Conservation (phyloP, 2,329 filamentous ascomycete species). For the Cercospora sp. region DNA sequence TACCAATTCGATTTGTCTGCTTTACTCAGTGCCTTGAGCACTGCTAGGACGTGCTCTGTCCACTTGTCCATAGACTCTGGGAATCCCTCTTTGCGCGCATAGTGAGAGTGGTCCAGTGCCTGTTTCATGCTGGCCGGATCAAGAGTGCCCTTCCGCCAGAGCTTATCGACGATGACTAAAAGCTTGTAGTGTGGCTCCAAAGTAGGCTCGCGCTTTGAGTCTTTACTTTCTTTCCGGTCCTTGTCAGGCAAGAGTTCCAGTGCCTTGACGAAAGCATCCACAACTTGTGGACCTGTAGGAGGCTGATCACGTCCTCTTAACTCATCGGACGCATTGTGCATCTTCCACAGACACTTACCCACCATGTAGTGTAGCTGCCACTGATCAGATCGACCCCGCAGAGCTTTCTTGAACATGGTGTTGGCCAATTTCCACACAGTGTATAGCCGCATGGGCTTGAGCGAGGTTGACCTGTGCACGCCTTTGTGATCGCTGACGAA, state of each 20-base stretch:
- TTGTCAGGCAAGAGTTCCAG: conserved; percentile 58
- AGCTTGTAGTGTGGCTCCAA: conserved; percentile 94
- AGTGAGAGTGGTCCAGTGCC: conserved; percentile 55
- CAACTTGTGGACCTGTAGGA: conserved; percentile 48
- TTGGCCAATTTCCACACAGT: conserved; percentile 66
- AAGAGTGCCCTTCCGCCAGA: conserved; percentile 58
- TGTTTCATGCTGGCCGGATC: conserved; percentile 50
- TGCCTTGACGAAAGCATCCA: conserved; percentile 59
- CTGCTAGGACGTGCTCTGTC: conserved; percentile 63
- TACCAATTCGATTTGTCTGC: conserved; percentile 96
- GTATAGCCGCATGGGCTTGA: conserved; percentile 59
- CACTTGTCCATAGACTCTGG: conserved; percentile 54
- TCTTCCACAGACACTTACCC: conserved; percentile 72
- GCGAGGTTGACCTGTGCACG: conserved; percentile 59
- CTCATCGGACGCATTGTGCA: conserved; percentile 52
- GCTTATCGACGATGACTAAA: conserved; percentile 76
- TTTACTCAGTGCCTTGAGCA: conserved; percentile 58
- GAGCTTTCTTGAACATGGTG: conserved; percentile 60
- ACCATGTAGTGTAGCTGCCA: conserved; percentile 71
- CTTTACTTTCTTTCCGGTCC: conserved; percentile 52
- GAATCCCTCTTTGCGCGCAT: conserved; percentile 53
- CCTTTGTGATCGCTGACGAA: conserved; percentile 51
- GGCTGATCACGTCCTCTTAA: conserved; percentile 26
- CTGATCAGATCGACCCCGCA: conserved; percentile 58
- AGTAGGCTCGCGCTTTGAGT: conserved; percentile 70